These are phyloP conservation scores for Cytospora leucostoma DNA, from an alignment of 2,329 filamentous ascomycete species.

Conservation along the genomic window DNA sequence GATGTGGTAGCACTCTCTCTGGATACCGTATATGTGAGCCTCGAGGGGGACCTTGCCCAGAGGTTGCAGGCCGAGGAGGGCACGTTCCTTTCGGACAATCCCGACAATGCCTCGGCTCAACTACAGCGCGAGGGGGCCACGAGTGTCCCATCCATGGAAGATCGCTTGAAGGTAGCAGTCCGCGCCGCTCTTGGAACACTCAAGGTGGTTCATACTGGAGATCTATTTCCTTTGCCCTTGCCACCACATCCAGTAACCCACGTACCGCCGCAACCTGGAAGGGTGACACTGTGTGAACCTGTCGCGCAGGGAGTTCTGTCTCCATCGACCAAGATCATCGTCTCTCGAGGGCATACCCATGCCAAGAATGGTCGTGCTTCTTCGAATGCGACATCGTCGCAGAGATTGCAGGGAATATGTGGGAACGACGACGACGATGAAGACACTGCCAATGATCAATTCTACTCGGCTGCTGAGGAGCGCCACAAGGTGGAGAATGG, in stretches of 20 bases:
- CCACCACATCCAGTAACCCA: slow-evolving; percentile 86
- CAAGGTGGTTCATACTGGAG: slow-evolving; percentile 79
- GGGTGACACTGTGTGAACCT: slow-evolving; percentile 90
- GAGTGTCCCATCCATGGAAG: slow-evolving; percentile 46
- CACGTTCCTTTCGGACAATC: slow-evolving; percentile 72
- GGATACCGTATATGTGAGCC: slow-evolving; percentile 82
- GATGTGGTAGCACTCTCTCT: slow-evolving; percentile 79
- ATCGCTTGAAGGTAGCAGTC: slow-evolving; percentile 65
- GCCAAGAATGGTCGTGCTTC: slow-evolving; percentile 54
- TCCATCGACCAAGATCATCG: slow-evolving; percentile 78
- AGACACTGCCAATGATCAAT: slow-evolving; percentile 85
- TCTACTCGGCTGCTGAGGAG: slow-evolving; percentile 90
- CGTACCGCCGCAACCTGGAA: slow-evolving; percentile 78
- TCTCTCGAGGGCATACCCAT: slow-evolving; percentile 65
- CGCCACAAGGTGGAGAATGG: slow-evolving; percentile 61
- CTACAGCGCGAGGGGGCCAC: slow-evolving; percentile 40
- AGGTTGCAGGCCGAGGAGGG: slow-evolving; percentile 81
- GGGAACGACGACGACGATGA: slow-evolving; percentile 74
- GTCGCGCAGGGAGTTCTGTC: slow-evolving; percentile 84
- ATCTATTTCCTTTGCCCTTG: slow-evolving; percentile 75
- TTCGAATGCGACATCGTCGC: slow-evolving; percentile 49
- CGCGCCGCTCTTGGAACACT: slow-evolving; percentile 73
- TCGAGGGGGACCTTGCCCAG: slow-evolving; percentile 78
- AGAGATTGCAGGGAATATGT: slow-evolving; percentile 58
- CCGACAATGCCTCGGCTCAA: slow-evolving; percentile 33